A percentile compares a stretch with the other conserved stretches of the same genome.
Conservation (phyloP, 1,139 yeast species). For the Scheffersomyces parashehatae region DNA sequence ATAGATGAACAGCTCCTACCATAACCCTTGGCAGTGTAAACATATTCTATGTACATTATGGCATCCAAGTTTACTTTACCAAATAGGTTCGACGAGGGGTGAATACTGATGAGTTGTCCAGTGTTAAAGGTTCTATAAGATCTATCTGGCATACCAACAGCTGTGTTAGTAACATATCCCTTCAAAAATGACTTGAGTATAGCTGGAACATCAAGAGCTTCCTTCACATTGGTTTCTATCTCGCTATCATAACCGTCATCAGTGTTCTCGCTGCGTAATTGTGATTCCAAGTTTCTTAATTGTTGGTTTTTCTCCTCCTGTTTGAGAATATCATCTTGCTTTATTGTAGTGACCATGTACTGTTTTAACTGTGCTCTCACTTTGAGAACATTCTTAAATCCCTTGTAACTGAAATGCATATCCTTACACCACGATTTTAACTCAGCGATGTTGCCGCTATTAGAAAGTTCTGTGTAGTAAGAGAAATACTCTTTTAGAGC, state of each 20-base stretch:
- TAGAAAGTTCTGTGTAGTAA: constrained; percentile 51
- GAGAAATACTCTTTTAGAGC: constrained; percentile 79
- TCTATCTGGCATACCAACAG: constrained; percentile 93
- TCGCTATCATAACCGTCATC: constrained; percentile 19
- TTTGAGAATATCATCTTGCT: constrained; percentile 36
- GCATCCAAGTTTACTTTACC: constrained; percentile 79
- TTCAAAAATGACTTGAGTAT: constrained; percentile 75
- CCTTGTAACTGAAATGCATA: constrained; percentile 72
- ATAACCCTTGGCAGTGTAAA: constrained; percentile 88
- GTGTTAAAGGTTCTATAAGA: constrained; percentile 82
- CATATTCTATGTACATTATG: constrained; percentile 92
- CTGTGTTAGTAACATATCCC: constrained; percentile 85
- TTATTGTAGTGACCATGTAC: constrained; percentile 58
- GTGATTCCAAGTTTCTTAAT: constrained; percentile 26
- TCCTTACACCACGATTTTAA: constrained; percentile 82
- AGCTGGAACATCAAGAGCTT: constrained; percentile 52
- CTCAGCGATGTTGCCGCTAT: constrained; percentile 41
- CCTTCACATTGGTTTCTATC: constrained; percentile 13
- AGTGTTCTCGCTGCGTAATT: constrained; percentile 19
- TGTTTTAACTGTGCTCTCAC: constrained; percentile 75
- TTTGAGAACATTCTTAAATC: constrained; percentile 73
- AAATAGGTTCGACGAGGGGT: constrained; percentile 88
- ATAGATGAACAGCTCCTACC: constrained; percentile 88
- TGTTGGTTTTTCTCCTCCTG: constrained; percentile 28
- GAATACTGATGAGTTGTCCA: constrained; percentile 82